Conservation (phyloP, 352 stramenopile species). For the Phytophthora sp. region DNA sequence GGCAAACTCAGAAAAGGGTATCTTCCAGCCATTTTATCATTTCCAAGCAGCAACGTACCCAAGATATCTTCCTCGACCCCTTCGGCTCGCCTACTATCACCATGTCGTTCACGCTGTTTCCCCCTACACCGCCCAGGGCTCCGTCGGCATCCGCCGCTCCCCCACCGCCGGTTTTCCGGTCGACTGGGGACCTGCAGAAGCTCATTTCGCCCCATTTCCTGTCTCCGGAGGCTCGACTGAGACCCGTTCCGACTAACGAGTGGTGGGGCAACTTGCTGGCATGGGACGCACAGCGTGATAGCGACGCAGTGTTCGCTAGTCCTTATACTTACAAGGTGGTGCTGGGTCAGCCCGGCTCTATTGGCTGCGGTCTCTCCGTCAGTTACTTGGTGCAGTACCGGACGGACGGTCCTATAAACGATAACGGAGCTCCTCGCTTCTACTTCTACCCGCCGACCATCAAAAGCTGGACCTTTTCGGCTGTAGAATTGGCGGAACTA, state of each 20-base stretch:
- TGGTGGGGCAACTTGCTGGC: conserved; percentile 89
- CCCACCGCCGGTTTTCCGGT: conserved; percentile 51
- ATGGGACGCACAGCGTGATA: conserved; percentile 59
- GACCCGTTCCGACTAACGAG: conserved; percentile 75
- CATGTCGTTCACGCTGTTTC: conserved; percentile 36
- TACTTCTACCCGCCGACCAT: conserved; percentile 81
- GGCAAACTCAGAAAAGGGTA: too few relatives aligned
- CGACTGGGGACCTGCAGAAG: conserved; percentile 51
- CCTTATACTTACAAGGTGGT: conserved; percentile 76
- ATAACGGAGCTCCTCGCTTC: conserved; percentile 84
- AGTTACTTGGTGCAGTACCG: conserved; percentile 82
- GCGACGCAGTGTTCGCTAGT: conserved; percentile 73
- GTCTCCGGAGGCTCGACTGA: conserved; percentile 24
- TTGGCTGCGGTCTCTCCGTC: conserved; percentile 58
- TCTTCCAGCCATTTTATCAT: too few relatives aligned
- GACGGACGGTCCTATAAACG: conserved; percentile 67
- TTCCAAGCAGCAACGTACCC: too few relatives aligned
- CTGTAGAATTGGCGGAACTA: conserved; percentile 45
- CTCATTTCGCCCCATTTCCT: conserved; percentile 64
- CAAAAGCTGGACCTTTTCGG: conserved; percentile 79
- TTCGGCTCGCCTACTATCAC: background rate
- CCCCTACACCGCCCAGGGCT: conserved; percentile 7
- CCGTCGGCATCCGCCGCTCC: conserved; percentile 12
- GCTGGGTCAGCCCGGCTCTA: conserved; percentile 33
- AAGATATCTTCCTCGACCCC: conserved; percentile 3